phyloP scores from a whole-genome alignment of 805 yeast species.

The Yamadazyma philogaea region DNA sequence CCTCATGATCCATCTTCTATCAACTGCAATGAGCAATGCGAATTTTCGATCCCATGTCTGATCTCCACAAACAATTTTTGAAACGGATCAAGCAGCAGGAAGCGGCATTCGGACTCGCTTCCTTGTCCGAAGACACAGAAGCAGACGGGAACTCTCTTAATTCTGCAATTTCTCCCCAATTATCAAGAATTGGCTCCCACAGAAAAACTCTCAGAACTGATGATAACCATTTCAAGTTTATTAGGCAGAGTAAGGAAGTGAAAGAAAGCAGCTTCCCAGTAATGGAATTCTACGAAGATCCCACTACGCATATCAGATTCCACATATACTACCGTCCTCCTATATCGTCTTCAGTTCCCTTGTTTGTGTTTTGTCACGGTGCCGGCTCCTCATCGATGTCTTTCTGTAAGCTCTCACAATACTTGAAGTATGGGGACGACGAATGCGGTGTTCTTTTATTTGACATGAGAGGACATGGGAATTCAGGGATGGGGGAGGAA shows the following conservation, averaged over 20 bases:
- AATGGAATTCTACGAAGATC: constrained; percentile 17
- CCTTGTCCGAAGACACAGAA: constrained; percentile 18
- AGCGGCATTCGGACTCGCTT: constrained; percentile 19
- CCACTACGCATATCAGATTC: constrained; percentile 14
- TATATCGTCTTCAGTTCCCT: constrained; percentile 36
- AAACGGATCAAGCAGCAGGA: constrained; percentile 24
- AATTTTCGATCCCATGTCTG: constrained; percentile 21
- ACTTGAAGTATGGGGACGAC: constrained; percentile 18
- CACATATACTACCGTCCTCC: constrained; percentile 62
- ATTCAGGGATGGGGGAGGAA: constrained; percentile 14
- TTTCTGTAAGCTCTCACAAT: constrained; percentile 53
- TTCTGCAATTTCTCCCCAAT: not conserved
- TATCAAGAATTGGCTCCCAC: not conserved
- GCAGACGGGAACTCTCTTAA: not conserved
- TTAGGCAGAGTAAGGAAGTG: constrained; percentile 1
- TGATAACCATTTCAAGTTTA: constrained; percentile 9
- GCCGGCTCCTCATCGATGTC: constrained; percentile 89
- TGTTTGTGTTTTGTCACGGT: constrained; percentile 85
- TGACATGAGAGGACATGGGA: constrained; percentile 88
- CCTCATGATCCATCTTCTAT: not conserved
- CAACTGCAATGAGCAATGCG: not conserved
- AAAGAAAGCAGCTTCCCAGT: constrained; percentile 5
- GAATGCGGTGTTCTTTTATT: constrained; percentile 61
- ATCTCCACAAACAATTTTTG: constrained; percentile 25
- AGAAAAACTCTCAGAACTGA: constrained; percentile 6